Percentiles rank a stretch among this genome's conserved stretches.
phyloP scores from a whole-genome alignment of 1,284 basidiomycete genomes.

The Sporisorium sorghi region DNA sequence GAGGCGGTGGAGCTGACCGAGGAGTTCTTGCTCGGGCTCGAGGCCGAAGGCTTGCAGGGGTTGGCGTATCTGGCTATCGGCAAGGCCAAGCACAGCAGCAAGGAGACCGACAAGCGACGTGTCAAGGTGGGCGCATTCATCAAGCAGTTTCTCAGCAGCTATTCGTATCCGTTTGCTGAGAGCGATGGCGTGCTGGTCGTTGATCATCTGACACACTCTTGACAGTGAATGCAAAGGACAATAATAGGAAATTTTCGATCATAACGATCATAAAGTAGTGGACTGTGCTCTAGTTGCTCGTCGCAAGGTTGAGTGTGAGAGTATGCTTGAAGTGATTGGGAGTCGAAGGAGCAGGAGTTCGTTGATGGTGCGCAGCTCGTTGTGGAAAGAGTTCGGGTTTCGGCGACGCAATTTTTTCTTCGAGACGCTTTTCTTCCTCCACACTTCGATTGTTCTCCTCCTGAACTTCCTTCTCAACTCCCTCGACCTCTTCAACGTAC shows the following conservation, averaged over 20 bases:
- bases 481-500: not conserved
- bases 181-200: conserved; percentile 88
- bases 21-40: conserved; percentile 83
- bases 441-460: conserved; percentile 3
- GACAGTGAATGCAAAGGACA: conserved; percentile 15
- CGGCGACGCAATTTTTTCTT: conserved; percentile 6
- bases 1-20: conserved; percentile 92
- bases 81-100: conserved; percentile 93
- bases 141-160: conserved; percentile 87
- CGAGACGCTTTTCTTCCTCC: conserved; percentile 9
- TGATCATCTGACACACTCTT: conserved; percentile 73
- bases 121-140: conserved; percentile 85
- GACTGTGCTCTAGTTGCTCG: not conserved
- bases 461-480: not conserved
- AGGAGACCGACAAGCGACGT: conserved; percentile 81
- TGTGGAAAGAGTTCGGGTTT: conserved; percentile 3
- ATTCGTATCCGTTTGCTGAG: conserved; percentile 89
- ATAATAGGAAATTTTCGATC: conserved; percentile 1
- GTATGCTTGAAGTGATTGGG: not conserved
- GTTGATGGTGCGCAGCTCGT: not conserved
- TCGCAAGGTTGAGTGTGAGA: not conserved
- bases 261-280: not conserved
- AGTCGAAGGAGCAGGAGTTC: not conserved
- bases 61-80: conserved; percentile 84
- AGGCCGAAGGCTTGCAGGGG: conserved; percentile 83